Conservation (phyloP, 257 asterid genomes). For the Nemophila menziesii region DNA sequence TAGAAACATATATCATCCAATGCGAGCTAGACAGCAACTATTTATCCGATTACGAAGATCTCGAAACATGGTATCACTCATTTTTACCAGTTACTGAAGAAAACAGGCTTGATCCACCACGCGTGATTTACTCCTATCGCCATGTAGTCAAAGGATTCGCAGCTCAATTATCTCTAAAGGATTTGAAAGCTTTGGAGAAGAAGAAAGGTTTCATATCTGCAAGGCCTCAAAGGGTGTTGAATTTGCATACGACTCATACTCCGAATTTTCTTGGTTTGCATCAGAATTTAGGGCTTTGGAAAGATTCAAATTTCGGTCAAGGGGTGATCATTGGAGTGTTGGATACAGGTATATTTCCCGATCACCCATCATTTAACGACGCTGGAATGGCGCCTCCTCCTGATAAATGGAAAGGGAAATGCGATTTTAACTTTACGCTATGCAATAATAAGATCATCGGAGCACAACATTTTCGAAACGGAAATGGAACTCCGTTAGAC, state of each 20-base stretch:
- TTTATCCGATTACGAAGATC: no score
- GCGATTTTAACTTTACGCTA: constrained; percentile 1
- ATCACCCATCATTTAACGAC: constrained; percentile 8
- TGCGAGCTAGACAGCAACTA: no score
- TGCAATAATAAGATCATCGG: constrained; percentile 10
- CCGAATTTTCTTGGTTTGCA: constrained; percentile 5
- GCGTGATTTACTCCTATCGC: constrained; percentile 2
- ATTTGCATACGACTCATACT: constrained; percentile 3
- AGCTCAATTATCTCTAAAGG: constrained; percentile 1
- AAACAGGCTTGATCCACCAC: neutral
- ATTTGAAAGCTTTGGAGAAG: constrained; percentile 2
- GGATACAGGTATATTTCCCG: constrained; percentile 6
- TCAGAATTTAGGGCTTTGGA: constrained; percentile 3
- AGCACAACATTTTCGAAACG: neutral
- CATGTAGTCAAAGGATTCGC: constrained; percentile 5
- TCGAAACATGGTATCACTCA: constrained; percentile 2
- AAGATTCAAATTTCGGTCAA: constrained; percentile 2
- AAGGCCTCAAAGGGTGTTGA: neutral
- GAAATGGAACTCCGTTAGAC: neutral
- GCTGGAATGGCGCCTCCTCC: constrained; percentile 8
- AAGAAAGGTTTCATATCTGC: constrained; percentile 9
- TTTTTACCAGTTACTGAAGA: constrained; percentile 2
- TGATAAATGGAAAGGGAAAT: constrained; percentile 10
- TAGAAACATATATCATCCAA: no score
- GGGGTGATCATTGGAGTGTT: constrained; percentile 7